These are phyloP conservation scores for Globisporangium barbulae DNA, from an alignment of 352 stramenopile species.

Conservation along the genomic window DNA sequence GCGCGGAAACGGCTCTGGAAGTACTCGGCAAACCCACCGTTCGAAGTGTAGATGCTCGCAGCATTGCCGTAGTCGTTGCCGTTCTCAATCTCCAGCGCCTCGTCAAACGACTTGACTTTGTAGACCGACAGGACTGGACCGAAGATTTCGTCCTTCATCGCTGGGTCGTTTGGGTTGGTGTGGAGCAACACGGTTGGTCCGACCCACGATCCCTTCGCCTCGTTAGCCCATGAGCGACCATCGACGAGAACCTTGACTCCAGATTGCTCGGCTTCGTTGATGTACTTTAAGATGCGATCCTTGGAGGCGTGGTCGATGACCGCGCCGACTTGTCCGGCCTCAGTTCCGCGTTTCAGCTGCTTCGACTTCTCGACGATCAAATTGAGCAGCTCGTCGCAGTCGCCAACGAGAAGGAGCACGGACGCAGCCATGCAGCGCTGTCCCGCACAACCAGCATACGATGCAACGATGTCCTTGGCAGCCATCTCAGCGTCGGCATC, in stretches of 20 bases:
- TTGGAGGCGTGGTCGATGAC: slow-evolving; percentile 93
- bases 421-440: slow-evolving; percentile 97
- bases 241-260: slow-evolving; percentile 92
- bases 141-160: slow-evolving; percentile 96
- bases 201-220: slow-evolving; percentile 85
- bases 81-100: slow-evolving; percentile 96
- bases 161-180: slow-evolving; percentile 74
- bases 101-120: slow-evolving; percentile 82
- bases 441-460: slow-evolving; percentile 94
- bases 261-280: slow-evolving; percentile 85
- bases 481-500: slow-evolving; percentile 93
- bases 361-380: slow-evolving; percentile 86
- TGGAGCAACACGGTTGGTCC: slow-evolving; percentile 95
- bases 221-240: slow-evolving; percentile 75
- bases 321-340: slow-evolving; percentile 92
- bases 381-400: slow-evolving; percentile 74
- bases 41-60: slow-evolving; percentile 95
- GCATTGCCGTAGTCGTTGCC: slow-evolving; percentile 97
- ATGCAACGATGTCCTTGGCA: slow-evolving; percentile 94
- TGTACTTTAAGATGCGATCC: slow-evolving; percentile 92
- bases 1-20: slow-evolving; percentile 92
- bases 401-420: slow-evolving; percentile 91
- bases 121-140: slow-evolving; percentile 95
- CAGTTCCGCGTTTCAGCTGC: slow-evolving; percentile 84
- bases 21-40: slow-evolving; percentile 91